phyloP scores from a whole-genome alignment of 2,329 filamentous ascomycete species.

The Phialemoniopsis sp. region DNA sequence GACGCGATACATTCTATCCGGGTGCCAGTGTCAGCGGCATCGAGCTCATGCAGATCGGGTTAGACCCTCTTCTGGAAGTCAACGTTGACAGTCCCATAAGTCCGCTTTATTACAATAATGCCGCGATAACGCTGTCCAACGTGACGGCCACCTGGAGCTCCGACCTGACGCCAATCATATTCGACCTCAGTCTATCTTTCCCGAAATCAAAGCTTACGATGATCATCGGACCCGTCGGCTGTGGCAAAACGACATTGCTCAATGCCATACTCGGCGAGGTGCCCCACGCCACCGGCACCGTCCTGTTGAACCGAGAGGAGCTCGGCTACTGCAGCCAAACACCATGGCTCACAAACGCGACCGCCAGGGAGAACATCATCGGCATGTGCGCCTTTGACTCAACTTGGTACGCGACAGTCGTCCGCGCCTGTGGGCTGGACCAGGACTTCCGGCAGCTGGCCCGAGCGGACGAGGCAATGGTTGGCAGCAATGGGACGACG shows the following conservation, averaged over 20 bases:
- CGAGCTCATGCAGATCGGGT: too few species aligned
- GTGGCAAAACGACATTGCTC: conserved; percentile 11
- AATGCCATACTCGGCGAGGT: conserved; percentile 10
- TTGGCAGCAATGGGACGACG: conserved; percentile 18
- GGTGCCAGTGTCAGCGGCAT: too few species aligned
- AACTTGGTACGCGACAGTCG: conserved; percentile 7
- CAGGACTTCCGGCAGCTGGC: conserved; percentile 12
- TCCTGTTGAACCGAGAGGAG: conserved; percentile 1
- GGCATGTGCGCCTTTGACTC: conserved; percentile 8
- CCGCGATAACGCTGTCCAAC: too few species aligned
- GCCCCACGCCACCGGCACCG: conserved; percentile 3
- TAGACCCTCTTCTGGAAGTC: too few species aligned
- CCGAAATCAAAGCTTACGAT: neutral
- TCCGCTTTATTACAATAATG: too few species aligned
- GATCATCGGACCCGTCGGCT: conserved; percentile 9
- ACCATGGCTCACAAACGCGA: conserved; percentile 12
- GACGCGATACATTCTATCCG: too few species aligned
- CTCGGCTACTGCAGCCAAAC: conserved; percentile 9
- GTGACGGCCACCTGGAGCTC: too few species aligned
- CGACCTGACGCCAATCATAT: too few species aligned
- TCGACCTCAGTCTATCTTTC: too few species aligned
- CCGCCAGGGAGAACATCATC: conserved; percentile 13
- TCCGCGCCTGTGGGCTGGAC: conserved; percentile 10
- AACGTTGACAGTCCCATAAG: too few species aligned
- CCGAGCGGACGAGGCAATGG: conserved; percentile 14